Percentiles rank a stretch among this genome's conserved stretches.
These are phyloP conservation scores for Pseudocercospora pini-densiflorae DNA, from an alignment of 2,329 filamentous ascomycete genomes.

Conservation along the genomic window DNA sequence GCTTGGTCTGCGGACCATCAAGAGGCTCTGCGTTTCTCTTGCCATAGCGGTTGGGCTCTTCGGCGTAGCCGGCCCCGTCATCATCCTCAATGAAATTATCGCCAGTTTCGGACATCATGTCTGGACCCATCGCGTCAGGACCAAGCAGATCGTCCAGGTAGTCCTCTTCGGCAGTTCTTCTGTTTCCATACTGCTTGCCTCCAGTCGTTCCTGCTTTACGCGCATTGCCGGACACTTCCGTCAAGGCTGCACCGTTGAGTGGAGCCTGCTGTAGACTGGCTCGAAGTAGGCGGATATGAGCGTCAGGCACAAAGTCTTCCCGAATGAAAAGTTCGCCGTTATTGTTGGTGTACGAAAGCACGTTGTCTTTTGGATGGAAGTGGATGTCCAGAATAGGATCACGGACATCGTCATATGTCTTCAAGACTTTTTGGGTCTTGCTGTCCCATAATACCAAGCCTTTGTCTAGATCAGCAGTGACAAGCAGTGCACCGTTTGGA, in stretches of 20 bases:
- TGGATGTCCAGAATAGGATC: conserved; percentile 81
- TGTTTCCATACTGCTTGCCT: conserved; percentile 49
- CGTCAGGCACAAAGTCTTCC: conserved; percentile 64
- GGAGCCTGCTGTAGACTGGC: conserved; percentile 74
- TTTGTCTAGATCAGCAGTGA: conserved; percentile 61
- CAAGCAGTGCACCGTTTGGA: conserved; percentile 87
- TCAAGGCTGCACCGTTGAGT: conserved; percentile 79
- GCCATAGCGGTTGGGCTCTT: conserved; percentile 65
- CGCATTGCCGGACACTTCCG: conserved; percentile 70
- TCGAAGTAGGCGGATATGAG: conserved; percentile 54
- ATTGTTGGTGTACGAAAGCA: conserved; percentile 87
- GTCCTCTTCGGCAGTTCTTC: conserved; percentile 64
- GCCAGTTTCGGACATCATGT: conserved; percentile 61
- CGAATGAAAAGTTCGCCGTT: conserved; percentile 95
- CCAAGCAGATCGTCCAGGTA: conserved; percentile 83
- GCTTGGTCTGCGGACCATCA: conserved; percentile 55
- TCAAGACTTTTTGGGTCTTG: conserved; percentile 80
- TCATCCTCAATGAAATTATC: conserved; percentile 94
- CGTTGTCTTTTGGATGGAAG: conserved; percentile 91
- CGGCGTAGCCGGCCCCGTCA: conserved; percentile 86
- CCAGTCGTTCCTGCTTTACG: conserved; percentile 62
- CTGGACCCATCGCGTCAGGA: conserved; percentile 63
- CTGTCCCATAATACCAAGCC: conserved; percentile 86
- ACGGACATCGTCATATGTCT: conserved; percentile 71
- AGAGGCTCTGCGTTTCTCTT: conserved; percentile 57